Base-by-base conservation (phyloP, 1,284 basidiomycete genomes). In the Grifola frondosa region DNA sequence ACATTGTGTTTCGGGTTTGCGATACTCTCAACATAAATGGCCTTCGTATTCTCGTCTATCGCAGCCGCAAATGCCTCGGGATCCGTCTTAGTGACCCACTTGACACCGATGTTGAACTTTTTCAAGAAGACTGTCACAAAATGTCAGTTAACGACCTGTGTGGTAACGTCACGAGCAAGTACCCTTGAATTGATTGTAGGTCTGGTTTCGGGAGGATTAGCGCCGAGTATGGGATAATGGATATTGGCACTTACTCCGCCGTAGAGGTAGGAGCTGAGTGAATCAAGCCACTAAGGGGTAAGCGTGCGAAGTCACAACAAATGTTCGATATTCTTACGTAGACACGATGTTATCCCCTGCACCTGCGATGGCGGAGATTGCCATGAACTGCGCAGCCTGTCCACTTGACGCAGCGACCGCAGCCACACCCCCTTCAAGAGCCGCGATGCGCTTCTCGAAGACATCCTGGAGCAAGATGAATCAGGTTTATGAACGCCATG, bases 141-240 rank as follows among this genome's bases (percentile, higher is more conserved):
- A 20, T 8, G 17, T 42, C 17, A 39, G 38, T 21, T 40, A 44
- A 45, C 21, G 46, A 26, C 20, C 26, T 13, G 50, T 40, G 37
- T 44, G 24, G 10, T 9, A n/a, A 19, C n/a, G 21, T 36, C 11
- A n/a, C 12, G 10, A 22, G 13, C 15, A 52, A 60, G 10, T 40
- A 80, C 84, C 84, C 74, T 92, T 93, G 71, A 94, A 84, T 62
- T 93, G 91, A 59, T 94, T 95, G 72, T 87, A 93, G 5, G 88
- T 91, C 78, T 80, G 57, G 11, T 16, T n/a, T n/a, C n/a, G 17
- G 9, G 4, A 13, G n/a, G 20, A 12, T 23, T 13, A 3, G 21
- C 29, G 5, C 29, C 9, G 19, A 42, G 36, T 33, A 22, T 12
- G 3, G 11, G 13, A 19, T n/a, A 12, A 21, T 25, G 16, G 19